Conservation (phyloP, 2,329 filamentous ascomycete species). For the Trichophaea hybrida region DNA sequence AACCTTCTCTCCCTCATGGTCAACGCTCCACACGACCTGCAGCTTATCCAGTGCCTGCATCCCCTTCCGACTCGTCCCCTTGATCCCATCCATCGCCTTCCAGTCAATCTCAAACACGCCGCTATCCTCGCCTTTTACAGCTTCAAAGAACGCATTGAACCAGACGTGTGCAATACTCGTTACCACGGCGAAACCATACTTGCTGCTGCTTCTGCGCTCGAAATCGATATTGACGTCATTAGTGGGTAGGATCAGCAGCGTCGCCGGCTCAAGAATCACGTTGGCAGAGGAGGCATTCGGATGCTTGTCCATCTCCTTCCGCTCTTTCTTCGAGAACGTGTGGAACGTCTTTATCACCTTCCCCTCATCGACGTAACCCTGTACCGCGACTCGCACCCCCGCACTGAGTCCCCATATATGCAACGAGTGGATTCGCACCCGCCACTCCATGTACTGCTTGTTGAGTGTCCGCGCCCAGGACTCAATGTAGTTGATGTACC, state of each 20-base stretch:
- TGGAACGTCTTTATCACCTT: conserved; percentile 74
- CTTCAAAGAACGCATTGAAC: conserved; percentile 94
- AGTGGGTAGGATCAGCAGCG: conserved; percentile 55
- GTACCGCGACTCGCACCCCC: conserved; percentile 73
- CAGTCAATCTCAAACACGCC: conserved; percentile 60
- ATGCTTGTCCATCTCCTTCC: conserved; percentile 42
- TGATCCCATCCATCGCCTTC: conserved; percentile 83
- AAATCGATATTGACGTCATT: conserved; percentile 85
- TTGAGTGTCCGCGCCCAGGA: conserved; percentile 33
- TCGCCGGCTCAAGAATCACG: conserved; percentile 61
- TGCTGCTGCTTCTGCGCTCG: conserved; percentile 66
- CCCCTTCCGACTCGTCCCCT: conserved; percentile 72
- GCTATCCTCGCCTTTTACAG: conserved; percentile 49
- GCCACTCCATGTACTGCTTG: conserved; percentile 69
- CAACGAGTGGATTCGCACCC: conserved; percentile 73
- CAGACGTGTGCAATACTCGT: conserved; percentile 88
- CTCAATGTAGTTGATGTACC: conserved; percentile 80
- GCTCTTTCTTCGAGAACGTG: conserved; percentile 59
- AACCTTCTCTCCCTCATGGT: conserved; percentile 5
- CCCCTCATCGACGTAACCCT: conserved; percentile 47
- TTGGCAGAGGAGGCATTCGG: conserved; percentile 35
- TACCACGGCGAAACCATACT: conserved; percentile 70
- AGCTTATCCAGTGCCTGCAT: conserved; percentile 67
- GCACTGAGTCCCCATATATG: conserved; percentile 79
- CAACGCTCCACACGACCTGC: conserved; percentile 59